phyloP scores from a whole-genome alignment of 2,329 filamentous ascomycete species.

The Colletotrichum shisoi region DNA sequence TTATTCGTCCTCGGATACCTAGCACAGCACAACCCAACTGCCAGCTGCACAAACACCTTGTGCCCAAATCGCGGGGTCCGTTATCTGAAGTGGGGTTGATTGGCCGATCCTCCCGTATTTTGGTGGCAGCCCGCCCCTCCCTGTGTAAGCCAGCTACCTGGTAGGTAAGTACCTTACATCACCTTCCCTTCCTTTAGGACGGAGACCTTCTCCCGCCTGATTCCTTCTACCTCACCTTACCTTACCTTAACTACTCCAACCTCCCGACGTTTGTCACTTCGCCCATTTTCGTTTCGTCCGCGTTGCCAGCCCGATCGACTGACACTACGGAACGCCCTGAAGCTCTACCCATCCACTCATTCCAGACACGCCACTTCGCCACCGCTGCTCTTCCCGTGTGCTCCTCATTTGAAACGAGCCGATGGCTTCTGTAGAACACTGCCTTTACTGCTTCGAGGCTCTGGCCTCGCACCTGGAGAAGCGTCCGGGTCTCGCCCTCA shows the following conservation, averaged over 20 bases:
- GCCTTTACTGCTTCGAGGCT: constrained; percentile 90
- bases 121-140: constrained; percentile 6
- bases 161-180: constrained; percentile 4
- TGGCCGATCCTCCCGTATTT: constrained; percentile 11
- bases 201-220: too few relatives aligned
- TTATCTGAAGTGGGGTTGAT: constrained; percentile 32
- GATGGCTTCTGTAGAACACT: constrained; percentile 89
- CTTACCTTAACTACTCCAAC: constrained; percentile 14
- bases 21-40: not conserved
- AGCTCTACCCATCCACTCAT: constrained; percentile 24
- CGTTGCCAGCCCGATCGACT: constrained; percentile 2
- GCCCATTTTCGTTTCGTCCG: constrained; percentile 11
- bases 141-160: constrained; percentile 1
- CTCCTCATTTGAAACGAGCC: constrained; percentile 29
- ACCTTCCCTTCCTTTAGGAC: not conserved
- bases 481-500: constrained; percentile 71
- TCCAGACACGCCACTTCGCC: constrained; percentile 17
- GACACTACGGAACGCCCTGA: constrained; percentile 18
- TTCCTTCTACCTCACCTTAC: not conserved
- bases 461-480: constrained; percentile 78
- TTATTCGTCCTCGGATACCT: not conserved
- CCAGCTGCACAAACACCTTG: constrained; percentile 6
- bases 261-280: not conserved
- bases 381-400: not conserved
- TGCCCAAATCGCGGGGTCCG: constrained; percentile 32